phyloP scores from a whole-genome alignment of 345 rosid species.

The Melaleuca alternifolia region DNA sequence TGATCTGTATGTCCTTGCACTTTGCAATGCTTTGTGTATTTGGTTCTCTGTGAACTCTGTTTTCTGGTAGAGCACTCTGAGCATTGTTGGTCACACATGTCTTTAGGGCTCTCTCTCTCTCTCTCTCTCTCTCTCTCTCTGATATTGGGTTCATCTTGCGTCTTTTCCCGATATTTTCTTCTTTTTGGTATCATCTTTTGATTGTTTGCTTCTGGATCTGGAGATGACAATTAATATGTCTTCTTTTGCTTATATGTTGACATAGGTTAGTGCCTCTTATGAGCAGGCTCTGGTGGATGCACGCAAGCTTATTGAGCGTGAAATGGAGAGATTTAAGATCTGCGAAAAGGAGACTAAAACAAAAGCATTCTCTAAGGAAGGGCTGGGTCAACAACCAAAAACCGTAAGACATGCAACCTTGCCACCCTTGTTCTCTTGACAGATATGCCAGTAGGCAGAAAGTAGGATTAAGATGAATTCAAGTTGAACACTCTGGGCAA shows the following conservation, averaged over 20 bases:
- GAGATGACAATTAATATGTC: not conserved
- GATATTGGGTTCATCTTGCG: not conserved
- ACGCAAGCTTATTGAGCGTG: conserved; percentile 87
- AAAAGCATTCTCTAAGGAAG: conserved; percentile 99
- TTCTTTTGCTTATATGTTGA: conserved; percentile 9
- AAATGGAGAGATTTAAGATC: conserved; percentile 97
- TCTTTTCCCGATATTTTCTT: not conserved
- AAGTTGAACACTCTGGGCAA: not conserved
- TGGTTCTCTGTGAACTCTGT: not conserved
- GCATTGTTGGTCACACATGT: not conserved
- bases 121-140: not conserved
- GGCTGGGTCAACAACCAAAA: conserved; percentile 97
- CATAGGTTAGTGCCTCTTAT: conserved; percentile 91
- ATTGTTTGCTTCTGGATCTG: not conserved
- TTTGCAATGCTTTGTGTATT: not conserved
- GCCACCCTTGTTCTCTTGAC: not conserved
- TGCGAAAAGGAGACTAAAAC: conserved; percentile 99
- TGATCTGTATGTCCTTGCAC: not conserved
- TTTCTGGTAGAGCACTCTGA: not conserved
- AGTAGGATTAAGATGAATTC: not conserved
- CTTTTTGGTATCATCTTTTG: not conserved
- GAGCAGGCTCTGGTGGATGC: conserved; percentile 95
- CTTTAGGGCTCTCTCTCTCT: not conserved
- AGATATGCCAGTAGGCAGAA: not conserved
- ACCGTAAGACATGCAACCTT: conserved; percentile 51